These are phyloP conservation scores for Fusarium duplospermum DNA, from an alignment of 2,329 filamentous ascomycete genomes.

Conservation along the genomic window DNA sequence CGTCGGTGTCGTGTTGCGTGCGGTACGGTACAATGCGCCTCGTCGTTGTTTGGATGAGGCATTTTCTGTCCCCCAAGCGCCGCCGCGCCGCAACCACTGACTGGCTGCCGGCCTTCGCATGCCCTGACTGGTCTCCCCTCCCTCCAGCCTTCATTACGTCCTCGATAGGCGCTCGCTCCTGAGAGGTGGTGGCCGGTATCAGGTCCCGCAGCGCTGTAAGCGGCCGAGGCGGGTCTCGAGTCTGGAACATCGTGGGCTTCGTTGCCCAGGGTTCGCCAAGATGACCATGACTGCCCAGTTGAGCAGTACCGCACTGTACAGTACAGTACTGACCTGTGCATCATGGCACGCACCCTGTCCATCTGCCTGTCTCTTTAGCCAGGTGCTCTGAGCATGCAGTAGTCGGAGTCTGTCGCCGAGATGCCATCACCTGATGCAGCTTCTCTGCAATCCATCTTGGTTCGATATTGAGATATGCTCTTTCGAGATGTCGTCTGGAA, in stretches of 20 bases:
- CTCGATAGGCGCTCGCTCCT: not conserved
- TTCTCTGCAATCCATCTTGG: conserved; percentile 8
- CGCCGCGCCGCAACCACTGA: conserved; percentile 28
- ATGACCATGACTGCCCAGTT: conserved; percentile 5
- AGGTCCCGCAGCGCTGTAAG: conserved; percentile 19
- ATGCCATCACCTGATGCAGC: conserved; percentile 19
- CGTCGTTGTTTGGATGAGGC: conserved; percentile 31
- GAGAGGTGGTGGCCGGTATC: conserved; percentile 21
- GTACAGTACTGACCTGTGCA: conserved; percentile 25
- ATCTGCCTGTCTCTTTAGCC: not conserved
- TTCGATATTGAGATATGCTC: not conserved
- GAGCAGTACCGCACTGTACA: conserved; percentile 16
- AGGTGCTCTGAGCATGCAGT: not conserved
- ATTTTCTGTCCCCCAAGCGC: conserved; percentile 37
- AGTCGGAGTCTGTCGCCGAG: not conserved
- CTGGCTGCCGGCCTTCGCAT: not conserved
- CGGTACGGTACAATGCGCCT: not conserved
- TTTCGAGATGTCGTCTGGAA: not conserved
- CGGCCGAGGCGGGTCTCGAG: conserved; percentile 33
- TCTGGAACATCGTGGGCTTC: conserved; percentile 35
- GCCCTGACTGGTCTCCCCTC: not conserved
- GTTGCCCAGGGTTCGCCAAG: conserved; percentile 34
- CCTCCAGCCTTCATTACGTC: not conserved
- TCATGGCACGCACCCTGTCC: conserved; percentile 3
- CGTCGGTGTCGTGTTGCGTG: conserved; percentile 1